Conservation (phyloP, 2,329 filamentous ascomycete species). For the Aspergillus awamori region DNA sequence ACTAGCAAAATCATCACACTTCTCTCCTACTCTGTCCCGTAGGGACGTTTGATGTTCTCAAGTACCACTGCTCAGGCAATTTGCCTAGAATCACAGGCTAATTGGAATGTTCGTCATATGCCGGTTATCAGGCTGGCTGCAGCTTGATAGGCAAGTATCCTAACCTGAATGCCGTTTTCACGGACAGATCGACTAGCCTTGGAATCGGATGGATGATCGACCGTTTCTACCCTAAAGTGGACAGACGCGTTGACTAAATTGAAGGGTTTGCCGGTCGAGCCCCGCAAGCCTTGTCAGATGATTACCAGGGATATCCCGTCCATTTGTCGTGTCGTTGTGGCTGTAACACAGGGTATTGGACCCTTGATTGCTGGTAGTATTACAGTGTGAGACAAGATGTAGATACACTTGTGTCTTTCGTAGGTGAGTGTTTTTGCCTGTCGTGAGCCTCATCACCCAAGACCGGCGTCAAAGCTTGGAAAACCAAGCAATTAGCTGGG, state of each 20-base stretch:
- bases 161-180: not conserved
- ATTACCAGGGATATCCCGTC: conserved; percentile 1
- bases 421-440: not conserved
- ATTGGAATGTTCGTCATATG: not conserved
- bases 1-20: conserved; percentile 1
- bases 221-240: conserved; percentile 6
- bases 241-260: conserved; percentile 3
- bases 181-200: conserved; percentile 7
- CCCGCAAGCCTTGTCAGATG: conserved; percentile 12
- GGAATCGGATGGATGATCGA: conserved; percentile 8
- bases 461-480: not conserved
- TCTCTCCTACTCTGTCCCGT: not conserved
- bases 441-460: not conserved
- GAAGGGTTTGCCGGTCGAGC: conserved; percentile 4
- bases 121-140: not conserved
- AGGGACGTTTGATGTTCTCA: not conserved
- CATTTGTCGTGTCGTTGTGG: not conserved
- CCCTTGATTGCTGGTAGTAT: not conserved
- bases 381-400: not conserved
- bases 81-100: not conserved
- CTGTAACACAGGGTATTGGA: not conserved
- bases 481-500: not conserved
- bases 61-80: not conserved
- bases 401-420: not conserved
- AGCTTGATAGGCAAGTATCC: not conserved